These are phyloP conservation scores for Botrytis cinerea DNA, from an alignment of 2,329 filamentous ascomycete genomes.

Conservation along the genomic window DNA sequence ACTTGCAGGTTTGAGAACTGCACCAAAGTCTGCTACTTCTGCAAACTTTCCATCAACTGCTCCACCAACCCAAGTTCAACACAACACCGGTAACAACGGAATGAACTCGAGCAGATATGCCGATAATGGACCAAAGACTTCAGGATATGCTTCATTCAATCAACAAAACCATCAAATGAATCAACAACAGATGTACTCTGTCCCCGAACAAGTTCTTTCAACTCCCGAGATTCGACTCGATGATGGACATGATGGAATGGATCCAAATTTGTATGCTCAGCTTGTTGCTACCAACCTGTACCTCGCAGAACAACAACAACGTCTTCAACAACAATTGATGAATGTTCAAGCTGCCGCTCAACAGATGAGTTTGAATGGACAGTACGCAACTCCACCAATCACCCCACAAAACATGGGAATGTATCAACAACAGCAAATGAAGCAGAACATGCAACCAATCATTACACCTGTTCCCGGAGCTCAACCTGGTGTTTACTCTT, in stretches of 20 bases:
- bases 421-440: conserved; percentile 48
- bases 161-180: conserved; percentile 45
- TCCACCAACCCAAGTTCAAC: conserved; percentile 56
- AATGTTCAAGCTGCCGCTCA: conserved; percentile 80
- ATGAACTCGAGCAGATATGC: conserved; percentile 41
- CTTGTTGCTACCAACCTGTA: conserved; percentile 89
- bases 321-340: conserved; percentile 88
- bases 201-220: conserved; percentile 83
- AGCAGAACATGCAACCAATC: conserved; percentile 49
- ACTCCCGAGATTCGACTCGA: conserved; percentile 79
- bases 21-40: conserved; percentile 80
- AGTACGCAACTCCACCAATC: conserved; percentile 53
- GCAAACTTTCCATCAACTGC: conserved; percentile 69
- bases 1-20: conserved; percentile 88
- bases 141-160: conserved; percentile 40
- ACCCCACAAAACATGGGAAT: conserved; percentile 55
- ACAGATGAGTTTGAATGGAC: conserved; percentile 73
- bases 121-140: conserved; percentile 41
- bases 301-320: conserved; percentile 91
- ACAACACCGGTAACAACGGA: conserved; percentile 33
- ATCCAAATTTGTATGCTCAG: conserved; percentile 84
- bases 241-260: conserved; percentile 72
- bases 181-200: conserved; percentile 62
- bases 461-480: conserved; percentile 52
- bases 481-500: conserved; percentile 76